phyloP scores from a whole-genome alignment of 805 yeast species.

The Spathaspora boniae region DNA sequence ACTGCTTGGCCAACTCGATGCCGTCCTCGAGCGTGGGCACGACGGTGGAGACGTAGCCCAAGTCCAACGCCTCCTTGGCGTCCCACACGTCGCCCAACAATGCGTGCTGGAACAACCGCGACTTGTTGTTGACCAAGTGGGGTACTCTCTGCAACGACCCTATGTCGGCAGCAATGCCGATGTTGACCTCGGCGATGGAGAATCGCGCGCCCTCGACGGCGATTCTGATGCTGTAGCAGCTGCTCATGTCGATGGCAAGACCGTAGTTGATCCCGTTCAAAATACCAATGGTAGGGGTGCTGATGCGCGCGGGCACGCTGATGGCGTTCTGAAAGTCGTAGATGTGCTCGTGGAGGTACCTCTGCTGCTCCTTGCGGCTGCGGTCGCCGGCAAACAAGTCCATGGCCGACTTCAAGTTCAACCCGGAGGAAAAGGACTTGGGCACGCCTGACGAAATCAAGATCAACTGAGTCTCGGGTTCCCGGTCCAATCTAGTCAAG shows the following conservation, averaged over 20 bases:
- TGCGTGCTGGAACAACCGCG: constrained; percentile 57
- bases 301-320: constrained; percentile 43
- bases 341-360: constrained; percentile 29
- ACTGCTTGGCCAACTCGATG: constrained; percentile 41
- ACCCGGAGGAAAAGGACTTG: constrained; percentile 59
- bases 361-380: constrained; percentile 11
- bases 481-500: constrained; percentile 42
- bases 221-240: constrained; percentile 56
- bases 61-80: constrained; percentile 49
- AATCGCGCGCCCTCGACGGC: constrained; percentile 50
- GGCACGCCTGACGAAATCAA: constrained; percentile 55
- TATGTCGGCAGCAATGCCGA: constrained; percentile 77
- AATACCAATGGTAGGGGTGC: constrained; percentile 62
- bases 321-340: constrained; percentile 58
- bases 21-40: constrained; percentile 48
- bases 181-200: constrained; percentile 64
- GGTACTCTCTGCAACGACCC: constrained; percentile 73
- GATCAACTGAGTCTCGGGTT: constrained; percentile 47
- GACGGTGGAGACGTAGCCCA: constrained; percentile 54
- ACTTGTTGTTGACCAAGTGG: constrained; percentile 46
- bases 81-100: constrained; percentile 58
- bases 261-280: constrained; percentile 66
- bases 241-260: constrained; percentile 62
- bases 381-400: constrained; percentile 1
- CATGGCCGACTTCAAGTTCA: constrained; percentile 47